Base-by-base conservation (phyloP, 441 rosid species). In the Populus trichocarpa region DNA sequence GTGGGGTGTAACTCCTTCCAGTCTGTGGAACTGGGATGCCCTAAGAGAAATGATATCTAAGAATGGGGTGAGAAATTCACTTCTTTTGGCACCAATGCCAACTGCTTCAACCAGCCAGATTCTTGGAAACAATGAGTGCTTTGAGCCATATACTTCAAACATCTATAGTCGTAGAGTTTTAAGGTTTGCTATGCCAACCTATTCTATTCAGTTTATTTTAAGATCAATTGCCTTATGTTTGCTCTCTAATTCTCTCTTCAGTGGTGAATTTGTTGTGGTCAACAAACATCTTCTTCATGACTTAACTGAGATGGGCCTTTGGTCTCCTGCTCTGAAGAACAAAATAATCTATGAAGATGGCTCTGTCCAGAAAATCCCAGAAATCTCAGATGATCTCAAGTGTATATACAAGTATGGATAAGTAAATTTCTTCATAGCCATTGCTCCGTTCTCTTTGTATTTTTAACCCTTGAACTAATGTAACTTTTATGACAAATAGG, bases 101-200 rank as follows among this genome's bases (percentile, higher is more conserved):
- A 94, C 97, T 81, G 98, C 98, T 79, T 94, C 98, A 63, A 93
- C 98, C 38, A 94, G 98, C 81, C 98, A 94, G 86, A 94, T 94
- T 85, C 97, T 93, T 70, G 97, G 98, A 76, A 94, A 94, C 74
- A 94, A 92, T 76, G 97, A 93, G 81, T 94, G 97, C 84, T 94
- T 93, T 81, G 95, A 93, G 87, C 98, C 98, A 10, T 94, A 93
- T 79, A 94, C 97, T 23, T 94, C 97, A 70, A 91, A 94, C 79
- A 93, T 94, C 26, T 94, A 94, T 72, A 91, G 95, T 71, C 97
- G 97, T 46, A 87, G 97, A 85, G 98, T 91, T 83, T 82, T 93
- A 71, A 94, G 97, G 98, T 94, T 78, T 78, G 85, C 26, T 16
- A 11, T 14, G 22, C 33, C 67, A 64, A 81, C 71, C 3, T 59